phyloP scores from a whole-genome alignment of 2,329 filamentous ascomycete species.

The Aspergillus sp. region DNA sequence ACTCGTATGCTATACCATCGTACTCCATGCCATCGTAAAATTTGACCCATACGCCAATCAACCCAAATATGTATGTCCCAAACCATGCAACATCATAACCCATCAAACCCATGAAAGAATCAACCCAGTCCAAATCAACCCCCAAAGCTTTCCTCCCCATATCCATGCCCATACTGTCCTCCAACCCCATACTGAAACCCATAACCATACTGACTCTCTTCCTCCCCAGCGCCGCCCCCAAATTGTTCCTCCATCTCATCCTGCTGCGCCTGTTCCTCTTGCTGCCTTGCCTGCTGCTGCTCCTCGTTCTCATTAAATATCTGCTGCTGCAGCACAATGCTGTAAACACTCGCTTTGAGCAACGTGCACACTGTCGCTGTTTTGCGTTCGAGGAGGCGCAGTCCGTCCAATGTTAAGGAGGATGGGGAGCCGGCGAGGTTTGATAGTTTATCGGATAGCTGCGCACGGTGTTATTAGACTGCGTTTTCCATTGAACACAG shows the following conservation, averaged over 20 bases:
- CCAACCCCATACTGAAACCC: slow-evolving; percentile 7
- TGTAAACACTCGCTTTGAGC: slow-evolving; percentile 96
- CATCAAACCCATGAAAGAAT: too few relatives aligned
- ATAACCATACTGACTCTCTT: not conserved
- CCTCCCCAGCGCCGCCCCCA: slow-evolving; percentile 7
- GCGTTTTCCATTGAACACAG: not conserved
- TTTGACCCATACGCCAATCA: not conserved
- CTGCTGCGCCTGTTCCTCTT: slow-evolving; percentile 14
- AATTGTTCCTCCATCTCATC: slow-evolving; percentile 17
- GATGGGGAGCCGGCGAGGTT: slow-evolving; percentile 55
- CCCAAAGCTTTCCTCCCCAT: not conserved
- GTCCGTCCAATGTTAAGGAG: slow-evolving; percentile 69
- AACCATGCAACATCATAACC: too few relatives aligned
- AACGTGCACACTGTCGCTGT: slow-evolving; percentile 91
- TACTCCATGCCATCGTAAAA: not conserved
- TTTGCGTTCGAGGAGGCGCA: slow-evolving; percentile 86
- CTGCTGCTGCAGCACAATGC: slow-evolving; percentile 96
- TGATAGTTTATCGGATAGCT: slow-evolving; percentile 42
- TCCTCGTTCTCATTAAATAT: slow-evolving; percentile 59
- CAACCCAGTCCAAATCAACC: too few relatives aligned
- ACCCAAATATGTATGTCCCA: not conserved
- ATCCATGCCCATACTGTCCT: not conserved
- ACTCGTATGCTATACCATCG: slow-evolving; percentile 17
- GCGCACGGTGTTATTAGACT: not conserved
- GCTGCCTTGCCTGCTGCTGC: slow-evolving; percentile 17